These are phyloP conservation scores for Scheffersomyces quercinus DNA, from an alignment of 1,139 yeast genomes.

Conservation along the genomic window DNA sequence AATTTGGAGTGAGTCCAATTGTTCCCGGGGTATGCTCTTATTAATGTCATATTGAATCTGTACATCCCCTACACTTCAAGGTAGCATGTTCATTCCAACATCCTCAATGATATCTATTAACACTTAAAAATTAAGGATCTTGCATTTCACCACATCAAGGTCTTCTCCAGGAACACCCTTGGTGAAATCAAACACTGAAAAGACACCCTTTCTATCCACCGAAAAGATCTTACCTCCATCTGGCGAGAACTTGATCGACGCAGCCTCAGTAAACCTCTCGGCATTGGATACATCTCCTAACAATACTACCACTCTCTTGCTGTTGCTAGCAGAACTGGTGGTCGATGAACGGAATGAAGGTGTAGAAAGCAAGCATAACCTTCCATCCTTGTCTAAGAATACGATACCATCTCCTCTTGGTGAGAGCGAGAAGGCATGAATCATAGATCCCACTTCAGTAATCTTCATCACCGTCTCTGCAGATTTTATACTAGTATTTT, in stretches of 20 bases:
- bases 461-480: slow-evolving; percentile 46
- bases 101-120: background rate
- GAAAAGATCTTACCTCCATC: slow-evolving; percentile 80
- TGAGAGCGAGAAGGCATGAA: slow-evolving; percentile 72
- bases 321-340: slow-evolving; percentile 12
- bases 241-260: slow-evolving; percentile 69
- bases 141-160: slow-evolving; percentile 77
- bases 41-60: too few species aligned
- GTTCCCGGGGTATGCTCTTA: too few species aligned
- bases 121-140: slow-evolving; percentile 34
- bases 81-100: too few species aligned
- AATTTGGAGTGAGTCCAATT: too few species aligned
- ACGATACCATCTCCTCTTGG: slow-evolving; percentile 89
- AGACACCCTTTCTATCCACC: slow-evolving; percentile 77
- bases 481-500: slow-evolving; percentile 24
- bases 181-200: slow-evolving; percentile 82
- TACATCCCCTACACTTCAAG: too few species aligned
- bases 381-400: slow-evolving; percentile 75
- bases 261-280: slow-evolving; percentile 66
- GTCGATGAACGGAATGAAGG: slow-evolving; percentile 48
- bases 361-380: slow-evolving; percentile 66
- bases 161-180: slow-evolving; percentile 77
- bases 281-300: slow-evolving; percentile 82
- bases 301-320: slow-evolving; percentile 58
- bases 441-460: slow-evolving; percentile 79